Conservation (phyloP, 371 early-diverging fungal genomes). For the Mucor mucedo region DNA sequence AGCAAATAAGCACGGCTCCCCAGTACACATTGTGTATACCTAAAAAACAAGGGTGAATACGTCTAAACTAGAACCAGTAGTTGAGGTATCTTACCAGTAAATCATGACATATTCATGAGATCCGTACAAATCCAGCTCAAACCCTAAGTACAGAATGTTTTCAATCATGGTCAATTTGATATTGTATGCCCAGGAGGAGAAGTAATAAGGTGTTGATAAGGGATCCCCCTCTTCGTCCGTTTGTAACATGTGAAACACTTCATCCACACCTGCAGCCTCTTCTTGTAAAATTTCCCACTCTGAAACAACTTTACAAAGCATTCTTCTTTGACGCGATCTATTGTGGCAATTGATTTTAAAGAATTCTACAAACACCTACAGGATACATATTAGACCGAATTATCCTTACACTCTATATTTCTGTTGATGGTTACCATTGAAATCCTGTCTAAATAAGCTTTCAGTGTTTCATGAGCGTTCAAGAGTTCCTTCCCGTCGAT, state of each 20-base stretch:
- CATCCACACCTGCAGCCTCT: conserved; percentile 40
- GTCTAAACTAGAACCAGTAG: neutral
- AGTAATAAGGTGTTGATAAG: conserved; percentile 48
- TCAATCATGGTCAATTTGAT: conserved; percentile 71
- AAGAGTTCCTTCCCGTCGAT: conserved; percentile 21
- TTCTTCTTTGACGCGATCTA: conserved; percentile 69
- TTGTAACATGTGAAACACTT: conserved; percentile 31
- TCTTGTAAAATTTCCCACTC: conserved; percentile 75
- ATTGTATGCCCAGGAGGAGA: conserved; percentile 79
- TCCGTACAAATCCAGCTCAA: conserved; percentile 75
- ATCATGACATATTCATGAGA: conserved; percentile 70
- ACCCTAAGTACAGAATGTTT: conserved; percentile 62
- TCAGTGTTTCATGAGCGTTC: conserved; percentile 25
- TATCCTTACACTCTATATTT: neutral
- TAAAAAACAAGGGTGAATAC: neutral
- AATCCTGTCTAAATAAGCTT: conserved; percentile 43
- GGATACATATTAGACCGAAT: neutral
- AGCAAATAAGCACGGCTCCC: conserved; percentile 41
- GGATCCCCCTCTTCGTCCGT: neutral
- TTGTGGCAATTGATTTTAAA: conserved; percentile 74
- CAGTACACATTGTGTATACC: conserved; percentile 36
- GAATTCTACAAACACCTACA: conserved; percentile 60
- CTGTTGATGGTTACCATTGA: conserved; percentile 28
- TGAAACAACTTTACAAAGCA: conserved; percentile 61
- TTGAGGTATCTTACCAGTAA: conserved; percentile 55